Conservation (phyloP, 2,329 filamentous ascomycete species). For the Colletotrichum eremochloae region DNA sequence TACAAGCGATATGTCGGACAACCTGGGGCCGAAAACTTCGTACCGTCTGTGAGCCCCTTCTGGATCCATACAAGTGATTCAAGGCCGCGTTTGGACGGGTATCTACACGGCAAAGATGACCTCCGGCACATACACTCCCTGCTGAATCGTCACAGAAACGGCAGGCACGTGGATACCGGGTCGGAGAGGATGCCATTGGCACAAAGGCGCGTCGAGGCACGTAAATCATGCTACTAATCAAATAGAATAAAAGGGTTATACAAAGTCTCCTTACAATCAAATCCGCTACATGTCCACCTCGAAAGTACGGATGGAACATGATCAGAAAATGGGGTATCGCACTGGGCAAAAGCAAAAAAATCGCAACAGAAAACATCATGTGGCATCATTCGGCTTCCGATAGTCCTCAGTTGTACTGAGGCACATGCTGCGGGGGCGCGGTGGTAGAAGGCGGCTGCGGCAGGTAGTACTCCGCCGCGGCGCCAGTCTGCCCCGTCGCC, state of each 20-base stretch:
- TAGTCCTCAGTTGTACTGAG: conserved; percentile 21
- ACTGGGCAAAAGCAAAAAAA: background rate
- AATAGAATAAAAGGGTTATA: background rate
- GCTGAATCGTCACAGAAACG: background rate
- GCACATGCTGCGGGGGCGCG: conserved; percentile 30
- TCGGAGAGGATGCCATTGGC: background rate
- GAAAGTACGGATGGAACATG: background rate
- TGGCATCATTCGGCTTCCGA: background rate
- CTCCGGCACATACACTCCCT: background rate
- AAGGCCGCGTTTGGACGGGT: background rate
- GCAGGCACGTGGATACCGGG: background rate
- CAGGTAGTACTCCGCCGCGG: conserved; percentile 37
- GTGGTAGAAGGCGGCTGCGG: conserved; percentile 31
- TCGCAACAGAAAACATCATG: background rate
- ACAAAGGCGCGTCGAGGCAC: background rate
- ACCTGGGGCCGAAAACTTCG: no score
- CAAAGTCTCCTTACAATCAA: background rate
- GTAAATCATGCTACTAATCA: background rate
- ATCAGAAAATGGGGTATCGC: background rate
- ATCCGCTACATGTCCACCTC: background rate
- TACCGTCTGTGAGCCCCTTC: background rate
- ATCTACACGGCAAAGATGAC: no score
- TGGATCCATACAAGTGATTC: no score
- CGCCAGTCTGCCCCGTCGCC: conserved; percentile 8
- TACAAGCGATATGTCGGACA: no score